Conservation (phyloP, 164 flowering plant species). For the Vitis riparia region DNA sequence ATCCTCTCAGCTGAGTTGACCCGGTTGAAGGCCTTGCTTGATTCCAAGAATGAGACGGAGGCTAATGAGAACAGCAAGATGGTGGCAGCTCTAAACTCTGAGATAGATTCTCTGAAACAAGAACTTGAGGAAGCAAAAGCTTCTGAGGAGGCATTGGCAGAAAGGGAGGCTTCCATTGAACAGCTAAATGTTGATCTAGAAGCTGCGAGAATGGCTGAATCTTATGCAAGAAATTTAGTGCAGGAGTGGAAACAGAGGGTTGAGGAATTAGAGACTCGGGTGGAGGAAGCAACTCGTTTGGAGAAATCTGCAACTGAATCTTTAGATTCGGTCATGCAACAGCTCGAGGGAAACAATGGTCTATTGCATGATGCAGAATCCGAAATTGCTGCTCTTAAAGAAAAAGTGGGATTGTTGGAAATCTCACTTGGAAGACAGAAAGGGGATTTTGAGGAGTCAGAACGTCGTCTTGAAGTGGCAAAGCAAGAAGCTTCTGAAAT, state of each 20-base stretch:
- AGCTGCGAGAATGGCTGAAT: slow-evolving; percentile 71
- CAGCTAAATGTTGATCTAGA: slow-evolving; percentile 71
- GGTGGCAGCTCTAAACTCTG: slow-evolving; percentile 44
- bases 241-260: slow-evolving; percentile 64
- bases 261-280: slow-evolving; percentile 48
- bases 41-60: slow-evolving; percentile 52
- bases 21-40: slow-evolving; percentile 63
- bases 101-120: slow-evolving; percentile 55
- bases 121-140: slow-evolving; percentile 46
- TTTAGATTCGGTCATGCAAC: slow-evolving; percentile 59
- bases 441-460: slow-evolving; percentile 64
- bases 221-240: slow-evolving; percentile 56
- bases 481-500: slow-evolving; percentile 53
- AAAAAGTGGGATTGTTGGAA: slow-evolving; percentile 64
- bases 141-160: slow-evolving; percentile 37
- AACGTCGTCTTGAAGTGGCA: slow-evolving; percentile 32
- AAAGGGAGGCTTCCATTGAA: slow-evolving; percentile 47
- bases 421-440: slow-evolving; percentile 59
- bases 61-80: slow-evolving; percentile 43
- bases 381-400: slow-evolving; percentile 64
- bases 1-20: slow-evolving; percentile 61
- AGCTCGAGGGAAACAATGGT: slow-evolving; percentile 67
- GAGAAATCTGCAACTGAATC: slow-evolving; percentile 79
- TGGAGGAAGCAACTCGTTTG: slow-evolving; percentile 50
- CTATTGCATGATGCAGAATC: slow-evolving; percentile 65